Conservation (phyloP, 371 early-diverging fungal species). For the Basidiobolus meristosporus region DNA sequence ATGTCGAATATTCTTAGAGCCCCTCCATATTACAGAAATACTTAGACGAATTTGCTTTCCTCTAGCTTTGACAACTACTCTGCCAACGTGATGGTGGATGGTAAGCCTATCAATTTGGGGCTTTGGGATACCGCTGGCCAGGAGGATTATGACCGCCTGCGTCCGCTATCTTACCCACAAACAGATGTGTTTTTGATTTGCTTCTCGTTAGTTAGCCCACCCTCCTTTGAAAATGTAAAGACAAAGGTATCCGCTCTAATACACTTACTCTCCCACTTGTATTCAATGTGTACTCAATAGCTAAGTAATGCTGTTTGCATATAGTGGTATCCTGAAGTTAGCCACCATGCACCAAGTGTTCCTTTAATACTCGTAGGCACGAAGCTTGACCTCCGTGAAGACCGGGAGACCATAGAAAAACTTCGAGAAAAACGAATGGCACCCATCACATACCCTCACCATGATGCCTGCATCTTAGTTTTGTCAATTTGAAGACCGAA, state of each 20-base stretch:
- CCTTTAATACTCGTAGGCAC: conserved; percentile 97
- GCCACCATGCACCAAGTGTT: conserved; percentile 84
- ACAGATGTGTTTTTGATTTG: conserved; percentile 85
- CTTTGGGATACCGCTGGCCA: conserved; percentile 99
- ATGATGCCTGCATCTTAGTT: conserved; percentile 34
- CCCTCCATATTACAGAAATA: background rate
- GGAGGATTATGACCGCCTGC: conserved; percentile 92
- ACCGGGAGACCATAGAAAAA: conserved; percentile 71
- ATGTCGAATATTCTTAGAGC: no score
- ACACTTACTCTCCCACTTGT: no score
- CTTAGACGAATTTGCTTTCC: no score
- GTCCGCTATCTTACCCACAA: conserved; percentile 88
- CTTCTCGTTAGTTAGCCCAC: conserved; percentile 73
- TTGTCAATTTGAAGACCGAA: no score
- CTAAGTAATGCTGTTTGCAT: background rate
- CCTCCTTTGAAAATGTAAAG: conserved; percentile 81
- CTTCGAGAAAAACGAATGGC: conserved; percentile 72
- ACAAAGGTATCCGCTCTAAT: no score
- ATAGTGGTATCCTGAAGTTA: conserved; percentile 90
- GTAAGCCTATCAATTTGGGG: conserved; percentile 82
- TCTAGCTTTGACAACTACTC: conserved; percentile 92
- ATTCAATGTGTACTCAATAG: conserved; percentile 9
- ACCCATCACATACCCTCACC: conserved; percentile 79
- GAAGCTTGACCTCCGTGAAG: conserved; percentile 94
- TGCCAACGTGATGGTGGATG: conserved; percentile 86